phyloP scores from a whole-genome alignment of 225 moss, liverwort and hornwort species.

The Rhytidiadelphus loreus region DNA sequence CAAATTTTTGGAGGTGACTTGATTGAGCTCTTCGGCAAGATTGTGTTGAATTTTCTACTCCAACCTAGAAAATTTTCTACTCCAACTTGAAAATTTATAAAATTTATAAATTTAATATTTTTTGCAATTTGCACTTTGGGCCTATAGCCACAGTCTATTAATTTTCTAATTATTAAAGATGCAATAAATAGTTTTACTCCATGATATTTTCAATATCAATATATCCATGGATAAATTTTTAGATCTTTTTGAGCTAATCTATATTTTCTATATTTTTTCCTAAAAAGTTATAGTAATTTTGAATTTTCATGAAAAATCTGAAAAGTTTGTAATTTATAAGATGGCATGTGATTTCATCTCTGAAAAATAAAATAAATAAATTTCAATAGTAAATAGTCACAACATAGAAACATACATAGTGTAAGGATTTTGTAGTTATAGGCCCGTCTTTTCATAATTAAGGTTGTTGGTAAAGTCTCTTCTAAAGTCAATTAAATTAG shows the following conservation, averaged over 20 bases:
- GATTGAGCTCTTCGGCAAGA: neutral
- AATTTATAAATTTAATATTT: no score
- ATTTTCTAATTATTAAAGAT: neutral
- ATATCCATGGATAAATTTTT: fast-evolving
- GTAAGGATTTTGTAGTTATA: neutral
- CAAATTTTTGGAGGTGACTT: no score
- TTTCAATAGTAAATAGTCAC: neutral
- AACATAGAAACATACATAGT: neutral
- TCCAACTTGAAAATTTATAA: no score
- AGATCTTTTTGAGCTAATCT: neutral
- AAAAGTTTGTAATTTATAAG: fast-evolving
- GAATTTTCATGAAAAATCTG: neutral
- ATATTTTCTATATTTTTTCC: no score
- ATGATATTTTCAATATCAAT: neutral
- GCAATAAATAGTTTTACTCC: neutral
- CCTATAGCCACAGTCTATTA: neutral
- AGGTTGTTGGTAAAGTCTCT: neutral
- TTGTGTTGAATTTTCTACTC: no score
- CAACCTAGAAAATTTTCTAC: no score
- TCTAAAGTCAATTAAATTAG: neutral
- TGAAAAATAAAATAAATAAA: neutral
- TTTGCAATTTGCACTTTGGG: fast-evolving
- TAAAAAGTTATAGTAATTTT: no score
- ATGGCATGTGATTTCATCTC: neutral
- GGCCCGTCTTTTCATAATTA: neutral